Evolutionary conservation across 73 alveolate genomes (phyloP), one percentile per base, ranked within the genome.

Genomic region (Uronychia binucleata): DNA sequence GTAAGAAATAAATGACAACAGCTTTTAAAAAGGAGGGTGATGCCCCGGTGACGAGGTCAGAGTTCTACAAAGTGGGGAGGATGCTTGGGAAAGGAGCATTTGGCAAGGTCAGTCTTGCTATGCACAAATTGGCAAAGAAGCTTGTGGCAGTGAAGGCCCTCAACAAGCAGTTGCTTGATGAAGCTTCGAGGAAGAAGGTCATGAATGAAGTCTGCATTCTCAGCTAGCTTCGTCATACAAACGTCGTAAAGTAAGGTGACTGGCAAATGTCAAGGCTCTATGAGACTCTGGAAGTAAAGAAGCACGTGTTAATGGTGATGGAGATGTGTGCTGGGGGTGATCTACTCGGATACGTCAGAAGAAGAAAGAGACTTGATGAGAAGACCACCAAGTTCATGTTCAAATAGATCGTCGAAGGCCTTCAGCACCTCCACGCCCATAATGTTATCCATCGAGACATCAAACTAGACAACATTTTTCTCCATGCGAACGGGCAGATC

Each of bases 361-460:
- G 67, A 67, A 80, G 93, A 81, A 87, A 67, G 58, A 80, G 82
- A 82, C 78, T 87, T 0, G 30, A 33, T 1, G 98, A 94, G 82
- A 87, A 87, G 35, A 82, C 90, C 14, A 90, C 98, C 34, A 94
- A 94, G 89, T 77, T 85, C 28, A 85, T 94, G 30, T 92, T 94
- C 86, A 94, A 88, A 58, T 93, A 94, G 85, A 78, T 94, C 82
- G 92, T 94, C 29, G 95, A 92, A 81, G 98, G 98, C 57, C 86
- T 94, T 35, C 92, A 87, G 74, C 86, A 94, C 77, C 86, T 94
- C 29, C 96, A 94, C 78, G 59, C 80, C 30, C 91, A 94, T 67
- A 92, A 76, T 58, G 90, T 94, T 29, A 87, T 94, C 26, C 98
- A 94, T 77, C 57, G 98, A 86, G 98, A 94, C 83, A 94, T 94